phyloP scores from a whole-genome alignment of 1,139 yeast genomes.

The Blastobotrys apis region DNA sequence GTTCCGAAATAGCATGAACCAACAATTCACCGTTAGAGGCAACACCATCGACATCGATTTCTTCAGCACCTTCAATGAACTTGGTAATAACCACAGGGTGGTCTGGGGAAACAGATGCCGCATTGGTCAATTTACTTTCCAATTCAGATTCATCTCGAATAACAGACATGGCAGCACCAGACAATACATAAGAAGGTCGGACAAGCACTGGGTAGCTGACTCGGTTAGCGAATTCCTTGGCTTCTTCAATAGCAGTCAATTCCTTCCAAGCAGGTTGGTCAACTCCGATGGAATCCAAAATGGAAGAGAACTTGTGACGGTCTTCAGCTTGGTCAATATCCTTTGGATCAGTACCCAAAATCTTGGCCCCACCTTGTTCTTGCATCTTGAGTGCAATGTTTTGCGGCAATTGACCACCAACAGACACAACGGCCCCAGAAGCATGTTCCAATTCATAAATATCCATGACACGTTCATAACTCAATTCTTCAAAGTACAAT shows the following conservation, averaged over 20 bases:
- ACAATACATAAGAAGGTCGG: conserved; percentile 93
- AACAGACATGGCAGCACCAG: conserved; percentile 99
- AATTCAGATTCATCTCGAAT: conserved; percentile 74
- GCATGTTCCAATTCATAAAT: conserved; percentile 90
- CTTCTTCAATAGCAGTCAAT: conserved; percentile 78
- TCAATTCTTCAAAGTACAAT: conserved; percentile 90
- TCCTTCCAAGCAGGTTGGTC: conserved; percentile 99
- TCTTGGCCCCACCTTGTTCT: conserved; percentile 66
- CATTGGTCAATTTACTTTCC: conserved; percentile 73
- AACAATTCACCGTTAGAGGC: conserved; percentile 83
- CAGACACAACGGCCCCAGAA: conserved; percentile 88
- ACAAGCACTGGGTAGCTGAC: conserved; percentile 96
- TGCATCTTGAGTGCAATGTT: conserved; percentile 87
- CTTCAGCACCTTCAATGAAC: conserved; percentile 92
- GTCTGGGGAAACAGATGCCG: conserved; percentile 89
- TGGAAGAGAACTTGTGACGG: conserved; percentile 94
- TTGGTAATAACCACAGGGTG: conserved; percentile 97
- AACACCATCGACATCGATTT: conserved; percentile 95
- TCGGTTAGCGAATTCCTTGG: conserved; percentile 74
- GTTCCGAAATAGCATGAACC: conserved; percentile 96
- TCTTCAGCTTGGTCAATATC: conserved; percentile 97
- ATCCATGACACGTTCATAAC: conserved; percentile 95
- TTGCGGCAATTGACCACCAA: conserved; percentile 97
- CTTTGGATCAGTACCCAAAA: conserved; percentile 90
- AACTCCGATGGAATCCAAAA: conserved; percentile 83